Evolutionary conservation across 164 flowering plant species (phyloP).

Genomic region (Stephania japonica): DNA sequence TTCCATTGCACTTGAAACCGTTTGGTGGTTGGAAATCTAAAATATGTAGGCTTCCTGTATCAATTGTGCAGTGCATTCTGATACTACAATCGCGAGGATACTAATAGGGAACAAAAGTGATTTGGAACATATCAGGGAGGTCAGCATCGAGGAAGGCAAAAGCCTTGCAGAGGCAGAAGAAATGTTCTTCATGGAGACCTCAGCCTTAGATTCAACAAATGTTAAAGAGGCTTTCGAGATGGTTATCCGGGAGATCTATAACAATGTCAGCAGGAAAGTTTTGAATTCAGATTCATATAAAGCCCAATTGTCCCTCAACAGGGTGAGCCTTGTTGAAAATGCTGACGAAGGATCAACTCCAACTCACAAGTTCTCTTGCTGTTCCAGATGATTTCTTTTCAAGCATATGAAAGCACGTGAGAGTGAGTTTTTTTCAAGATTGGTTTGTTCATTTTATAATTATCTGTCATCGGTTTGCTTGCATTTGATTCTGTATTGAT

Average conservation of each 20-base stretch:
- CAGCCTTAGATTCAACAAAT: conserved; percentile 41
- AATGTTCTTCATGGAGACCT: conserved; percentile 43
- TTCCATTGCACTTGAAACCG: background rate
- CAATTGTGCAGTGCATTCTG: conserved; percentile 42
- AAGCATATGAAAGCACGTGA: background rate
- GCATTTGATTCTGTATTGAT: background rate
- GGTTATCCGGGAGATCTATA: conserved; percentile 37
- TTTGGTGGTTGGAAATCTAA: background rate
- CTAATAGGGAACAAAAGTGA: conserved; percentile 42
- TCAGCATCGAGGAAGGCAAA: conserved; percentile 40
- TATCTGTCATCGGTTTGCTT: background rate
- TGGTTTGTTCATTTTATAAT: background rate
- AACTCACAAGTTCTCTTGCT: conserved; percentile 30
- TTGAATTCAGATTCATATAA: conserved; percentile 40
- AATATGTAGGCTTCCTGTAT: background rate
- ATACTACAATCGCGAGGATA: conserved; percentile 42
- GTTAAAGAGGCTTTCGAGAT: conserved; percentile 39
- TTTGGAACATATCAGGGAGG: conserved; percentile 36
- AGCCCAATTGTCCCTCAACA: conserved; percentile 32
- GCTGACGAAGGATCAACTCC: conserved; percentile 27
- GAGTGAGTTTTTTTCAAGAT: background rate
- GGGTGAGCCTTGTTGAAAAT: conserved; percentile 35
- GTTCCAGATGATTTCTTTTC: conserved; percentile 22
- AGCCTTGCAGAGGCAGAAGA: conserved; percentile 41
- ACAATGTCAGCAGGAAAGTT: conserved; percentile 40